Evolutionary conservation across 2,329 filamentous ascomycete genomes (phyloP), one percentile per base, ranked within the genome.

Genomic region (Fusarium setosum): DNA sequence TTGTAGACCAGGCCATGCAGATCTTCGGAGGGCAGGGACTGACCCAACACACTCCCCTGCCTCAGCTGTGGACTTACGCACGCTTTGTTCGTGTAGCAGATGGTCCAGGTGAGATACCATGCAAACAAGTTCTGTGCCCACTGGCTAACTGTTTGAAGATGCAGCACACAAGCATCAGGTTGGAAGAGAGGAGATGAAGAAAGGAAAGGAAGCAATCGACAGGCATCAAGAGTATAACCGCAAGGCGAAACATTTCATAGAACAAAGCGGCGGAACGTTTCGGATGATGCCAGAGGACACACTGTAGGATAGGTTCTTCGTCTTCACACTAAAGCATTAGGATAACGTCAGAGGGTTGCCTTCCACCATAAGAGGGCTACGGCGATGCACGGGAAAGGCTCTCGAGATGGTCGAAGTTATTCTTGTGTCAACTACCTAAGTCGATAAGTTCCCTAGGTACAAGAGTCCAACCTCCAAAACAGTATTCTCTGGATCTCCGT

Each of bases 1-100:
- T 97, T 68, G 93, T 97, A 69, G 94, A 97, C 81, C 90, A 93
- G 65, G 94, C 93, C 1, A 90, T 97, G n/a, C 94, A 97, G 83
- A 87, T 92, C 0, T 96, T 93, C 74, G 94, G 94, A 56, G 94
- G 89, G 53, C 92, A 91, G 10, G 94, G 94, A 74, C 89, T 97
- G 31, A 91, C 88, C 73, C 94, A 97, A 81, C 94, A 97, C 74
- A 97, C 94, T 1, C 94, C 94, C 20, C 82, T 97, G 83, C 74
- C 89, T 15, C 59, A 62, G 15, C n/a, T 93, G 85, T 96, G 91
- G 88, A 88, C 91, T 11, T 81, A 84, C 56, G 90, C 92, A 68
- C 84, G 93, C 56, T 96, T 92, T 9, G 83, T 96, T 76, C 84
- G 91, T 60, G 87, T 96, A 66, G 93, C 92, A 0, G 94, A 97